phyloP scores from a whole-genome alignment of 1,284 basidiomycete species.

The Tranzscheliella williamsii region DNA sequence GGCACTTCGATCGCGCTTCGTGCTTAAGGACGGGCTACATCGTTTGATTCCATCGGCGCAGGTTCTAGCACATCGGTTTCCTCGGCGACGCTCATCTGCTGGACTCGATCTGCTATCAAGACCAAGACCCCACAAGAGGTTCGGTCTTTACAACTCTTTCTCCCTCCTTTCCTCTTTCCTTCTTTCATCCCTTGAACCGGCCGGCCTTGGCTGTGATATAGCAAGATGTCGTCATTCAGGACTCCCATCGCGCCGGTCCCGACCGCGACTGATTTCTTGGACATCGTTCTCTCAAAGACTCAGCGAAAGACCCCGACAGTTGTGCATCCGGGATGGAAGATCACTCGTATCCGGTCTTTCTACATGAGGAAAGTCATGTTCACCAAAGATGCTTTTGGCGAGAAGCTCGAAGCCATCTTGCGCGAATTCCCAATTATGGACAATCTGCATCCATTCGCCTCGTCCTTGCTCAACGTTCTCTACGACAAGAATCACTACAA shows the following conservation, averaged over 20 bases:
- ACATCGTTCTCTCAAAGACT: constrained; percentile 90
- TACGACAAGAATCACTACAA: constrained; percentile 62
- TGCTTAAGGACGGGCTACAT: too few species aligned
- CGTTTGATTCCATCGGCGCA: too few species aligned
- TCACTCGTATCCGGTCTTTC: constrained; percentile 83
- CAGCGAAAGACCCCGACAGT: constrained; percentile 97
- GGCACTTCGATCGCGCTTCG: too few species aligned
- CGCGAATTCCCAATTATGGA: constrained; percentile 77
- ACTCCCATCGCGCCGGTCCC: constrained; percentile 86
- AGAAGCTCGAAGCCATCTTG: constrained; percentile 91
- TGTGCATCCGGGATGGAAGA: constrained; percentile 82
- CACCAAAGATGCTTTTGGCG: constrained; percentile 95
- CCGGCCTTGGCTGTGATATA: constrained; percentile 1
- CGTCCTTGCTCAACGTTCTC: constrained; percentile 60
- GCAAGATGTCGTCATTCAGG: constrained; percentile 53
- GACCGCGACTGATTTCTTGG: constrained; percentile 89
- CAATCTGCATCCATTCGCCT: constrained; percentile 59
- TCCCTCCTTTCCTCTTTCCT: too few species aligned
- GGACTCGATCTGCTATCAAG: too few species aligned
- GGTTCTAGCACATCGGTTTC: too few species aligned
- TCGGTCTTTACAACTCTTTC: too few species aligned
- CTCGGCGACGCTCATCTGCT: too few species aligned
- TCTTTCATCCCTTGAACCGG: not conserved
- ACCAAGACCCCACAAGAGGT: too few species aligned
- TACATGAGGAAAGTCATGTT: constrained; percentile 99